These are phyloP conservation scores for Colletotrichum cereale DNA, from an alignment of 2,329 filamentous ascomycete genomes.

Conservation along the genomic window DNA sequence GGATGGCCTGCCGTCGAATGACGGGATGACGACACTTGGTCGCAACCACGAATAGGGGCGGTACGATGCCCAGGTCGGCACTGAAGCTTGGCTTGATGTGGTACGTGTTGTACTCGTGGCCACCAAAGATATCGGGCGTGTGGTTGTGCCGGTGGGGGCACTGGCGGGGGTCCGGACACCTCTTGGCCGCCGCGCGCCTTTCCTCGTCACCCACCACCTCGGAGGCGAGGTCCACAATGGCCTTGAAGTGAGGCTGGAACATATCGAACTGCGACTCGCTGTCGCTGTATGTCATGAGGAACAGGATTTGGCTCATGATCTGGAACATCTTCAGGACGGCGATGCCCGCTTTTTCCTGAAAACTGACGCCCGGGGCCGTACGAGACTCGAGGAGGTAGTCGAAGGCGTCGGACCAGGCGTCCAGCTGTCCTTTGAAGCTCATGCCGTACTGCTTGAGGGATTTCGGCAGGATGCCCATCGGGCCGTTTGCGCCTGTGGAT, in stretches of 20 bases:
- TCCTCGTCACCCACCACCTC: constrained; percentile 73
- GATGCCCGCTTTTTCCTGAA: constrained; percentile 70
- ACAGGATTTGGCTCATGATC: constrained; percentile 68
- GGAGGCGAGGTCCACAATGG: constrained; percentile 68
- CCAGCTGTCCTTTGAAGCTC: constrained; percentile 63
- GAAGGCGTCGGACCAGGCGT: constrained; percentile 69
- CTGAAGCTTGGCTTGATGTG: constrained; percentile 74
- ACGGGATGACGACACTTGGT: constrained; percentile 72
- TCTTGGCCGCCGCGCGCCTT: constrained; percentile 59
- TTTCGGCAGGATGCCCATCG: constrained; percentile 65
- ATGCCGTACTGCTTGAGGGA: constrained; percentile 61
- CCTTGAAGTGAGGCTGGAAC: constrained; percentile 64
- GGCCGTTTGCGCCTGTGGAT: constrained; percentile 59
- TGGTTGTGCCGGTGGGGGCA: constrained; percentile 58
- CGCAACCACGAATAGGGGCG: constrained; percentile 74
- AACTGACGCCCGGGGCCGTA: constrained; percentile 60
- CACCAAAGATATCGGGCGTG: constrained; percentile 53
- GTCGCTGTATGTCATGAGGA: constrained; percentile 71
- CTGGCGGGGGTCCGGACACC: constrained; percentile 57
- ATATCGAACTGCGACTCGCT: constrained; percentile 70
- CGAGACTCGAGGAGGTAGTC: constrained; percentile 66
- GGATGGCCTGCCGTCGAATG: constrained; percentile 70
- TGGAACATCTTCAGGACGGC: constrained; percentile 73
- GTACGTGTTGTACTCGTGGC: constrained; percentile 57
- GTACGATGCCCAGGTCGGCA: constrained; percentile 73